These are phyloP conservation scores for Eucalyptus cladocalyx DNA, from an alignment of 345 rosid genomes.

Conservation along the genomic window DNA sequence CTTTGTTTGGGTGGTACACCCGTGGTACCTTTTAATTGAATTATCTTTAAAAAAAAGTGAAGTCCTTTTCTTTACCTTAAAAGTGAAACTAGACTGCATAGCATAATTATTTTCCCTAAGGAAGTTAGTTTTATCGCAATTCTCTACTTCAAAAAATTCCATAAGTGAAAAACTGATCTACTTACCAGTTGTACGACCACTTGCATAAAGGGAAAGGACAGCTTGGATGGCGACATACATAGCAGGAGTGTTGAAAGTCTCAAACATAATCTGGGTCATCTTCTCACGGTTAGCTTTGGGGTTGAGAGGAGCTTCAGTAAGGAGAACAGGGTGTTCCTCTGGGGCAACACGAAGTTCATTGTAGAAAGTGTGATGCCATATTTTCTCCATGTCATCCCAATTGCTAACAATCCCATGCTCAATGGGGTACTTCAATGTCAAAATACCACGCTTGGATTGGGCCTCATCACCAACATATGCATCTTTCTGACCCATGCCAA, in stretches of 20 bases:
- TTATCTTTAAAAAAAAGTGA: background rate
- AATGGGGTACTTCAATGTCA: slow-evolving; percentile 63
- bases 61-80: background rate
- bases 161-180: background rate
- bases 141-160: background rate
- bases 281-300: slow-evolving; percentile 79
- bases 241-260: slow-evolving; percentile 64
- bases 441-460: slow-evolving; percentile 69
- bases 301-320: slow-evolving; percentile 75
- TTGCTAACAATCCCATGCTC: slow-evolving; percentile 77
- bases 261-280: slow-evolving; percentile 76
- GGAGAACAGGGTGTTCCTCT: slow-evolving; percentile 70
- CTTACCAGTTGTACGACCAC: slow-evolving; percentile 53
- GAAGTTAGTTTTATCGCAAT: background rate
- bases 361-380: slow-evolving; percentile 64
- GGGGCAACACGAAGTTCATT: slow-evolving; percentile 79
- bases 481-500: slow-evolving; percentile 71
- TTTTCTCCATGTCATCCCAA: slow-evolving; percentile 72
- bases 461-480: slow-evolving; percentile 76
- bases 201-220: slow-evolving; percentile 52
- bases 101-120: background rate
- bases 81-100: background rate
- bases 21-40: background rate
- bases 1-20: background rate
- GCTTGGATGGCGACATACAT: slow-evolving; percentile 80